These are phyloP conservation scores for Pyrrhoderma lamaoense DNA, from an alignment of 1,284 basidiomycete genomes.

Conservation along the genomic window DNA sequence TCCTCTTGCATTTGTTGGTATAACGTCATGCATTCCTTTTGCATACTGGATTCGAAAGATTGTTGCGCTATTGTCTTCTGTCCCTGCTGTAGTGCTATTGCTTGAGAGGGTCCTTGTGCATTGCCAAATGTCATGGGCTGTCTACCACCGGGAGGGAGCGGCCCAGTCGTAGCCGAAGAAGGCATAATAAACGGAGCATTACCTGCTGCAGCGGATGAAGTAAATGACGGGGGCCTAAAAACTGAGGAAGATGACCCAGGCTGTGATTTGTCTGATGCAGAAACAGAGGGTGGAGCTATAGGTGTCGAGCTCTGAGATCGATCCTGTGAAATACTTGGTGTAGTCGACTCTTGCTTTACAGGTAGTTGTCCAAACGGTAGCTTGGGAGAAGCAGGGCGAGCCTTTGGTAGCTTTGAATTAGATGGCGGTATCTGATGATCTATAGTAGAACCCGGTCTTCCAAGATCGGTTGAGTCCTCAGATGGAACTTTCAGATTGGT, in stretches of 20 bases:
- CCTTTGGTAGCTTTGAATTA: slow-evolving; percentile 14
- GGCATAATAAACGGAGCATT: slow-evolving; percentile 16
- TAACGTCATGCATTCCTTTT: slow-evolving; percentile 16
- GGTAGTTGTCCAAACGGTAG: slow-evolving; percentile 25
- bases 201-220: background rate
- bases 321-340: background rate
- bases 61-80: slow-evolving; percentile 8
- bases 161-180: slow-evolving; percentile 1
- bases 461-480: too few species aligned
- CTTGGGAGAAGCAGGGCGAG: slow-evolving; percentile 33
- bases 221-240: slow-evolving; percentile 11
- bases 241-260: too few species aligned
- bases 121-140: background rate
- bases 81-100: background rate
- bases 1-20: slow-evolving; percentile 17
- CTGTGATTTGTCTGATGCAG: background rate
- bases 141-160: background rate
- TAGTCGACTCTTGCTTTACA: slow-evolving; percentile 5
- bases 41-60: slow-evolving; percentile 18
- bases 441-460: slow-evolving; percentile 48
- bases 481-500: too few species aligned
- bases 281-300: background rate
- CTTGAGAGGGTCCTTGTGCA: background rate
- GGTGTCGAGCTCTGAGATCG: background rate
- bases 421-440: too few species aligned